Percentiles rank a stretch among this genome's conserved stretches.
Evolutionary conservation across 1,139 yeast genomes (phyloP).

Genomic region (Nakaseomyces kungkrabaensis): DNA sequence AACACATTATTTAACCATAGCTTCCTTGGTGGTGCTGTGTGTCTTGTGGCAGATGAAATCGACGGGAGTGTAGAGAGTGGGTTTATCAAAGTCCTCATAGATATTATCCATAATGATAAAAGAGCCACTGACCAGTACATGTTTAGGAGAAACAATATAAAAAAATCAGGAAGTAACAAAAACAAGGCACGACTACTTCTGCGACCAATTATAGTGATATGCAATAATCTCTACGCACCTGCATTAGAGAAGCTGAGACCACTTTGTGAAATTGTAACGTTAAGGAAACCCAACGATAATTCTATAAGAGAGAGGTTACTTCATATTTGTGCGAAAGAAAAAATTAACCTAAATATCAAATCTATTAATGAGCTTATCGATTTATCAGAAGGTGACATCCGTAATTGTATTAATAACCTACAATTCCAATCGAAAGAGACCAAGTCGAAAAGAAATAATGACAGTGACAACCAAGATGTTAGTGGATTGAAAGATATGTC

Average conservation of each 20-base stretch:
- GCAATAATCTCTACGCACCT: conserved; percentile 73
- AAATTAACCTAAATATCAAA: conserved; percentile 31
- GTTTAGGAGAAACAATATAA: conserved; percentile 14
- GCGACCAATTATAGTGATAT: conserved; percentile 86
- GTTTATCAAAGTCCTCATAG: conserved; percentile 57
- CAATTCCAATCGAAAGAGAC: conserved; percentile 43
- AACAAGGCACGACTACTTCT: conserved; percentile 38
- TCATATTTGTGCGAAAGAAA: conserved; percentile 43
- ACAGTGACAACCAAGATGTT: not conserved
- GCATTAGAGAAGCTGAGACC: conserved; percentile 68
- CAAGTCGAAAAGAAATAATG: not conserved
- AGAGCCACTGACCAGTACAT: conserved; percentile 35
- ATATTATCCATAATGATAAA: conserved; percentile 51
- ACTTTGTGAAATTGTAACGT: conserved; percentile 58
- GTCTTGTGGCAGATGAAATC: conserved; percentile 79
- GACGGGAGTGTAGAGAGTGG: conserved; percentile 86
- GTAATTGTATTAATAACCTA: conserved; percentile 75
- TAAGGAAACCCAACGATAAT: conserved; percentile 49
- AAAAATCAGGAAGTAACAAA: conserved; percentile 23
- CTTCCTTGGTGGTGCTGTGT: conserved; percentile 54
- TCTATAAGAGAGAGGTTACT: conserved; percentile 40
- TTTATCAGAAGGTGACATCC: conserved; percentile 69
- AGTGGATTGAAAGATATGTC: conserved; percentile 39
- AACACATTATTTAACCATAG: conserved; percentile 61
- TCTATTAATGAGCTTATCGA: conserved; percentile 51